Evolutionary conservation across 352 stramenopile genomes (phyloP), one percentile per base, ranked within the genome.

Genomic region (Aphanomyces invadans): DNA sequence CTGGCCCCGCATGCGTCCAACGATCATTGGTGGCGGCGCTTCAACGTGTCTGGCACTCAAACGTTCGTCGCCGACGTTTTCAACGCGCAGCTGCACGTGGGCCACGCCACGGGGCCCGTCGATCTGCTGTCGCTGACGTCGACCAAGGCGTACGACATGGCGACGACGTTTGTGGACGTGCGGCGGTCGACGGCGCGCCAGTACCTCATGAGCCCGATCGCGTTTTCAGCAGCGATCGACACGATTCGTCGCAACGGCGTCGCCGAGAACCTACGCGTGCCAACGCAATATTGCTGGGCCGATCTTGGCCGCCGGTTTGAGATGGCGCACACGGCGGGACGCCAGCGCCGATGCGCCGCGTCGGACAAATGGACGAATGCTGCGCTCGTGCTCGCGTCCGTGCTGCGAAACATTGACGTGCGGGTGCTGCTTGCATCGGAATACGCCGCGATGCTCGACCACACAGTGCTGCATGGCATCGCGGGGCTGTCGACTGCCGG

Each of bases 21-120:
- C 42, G 55, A 63, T 26, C 25, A 44, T 2, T 63, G 21, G 55
- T 63, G 55, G 55, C 2, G 9, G 15, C 23, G 42, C 29, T 48
- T 63, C 28, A 51, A 23, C 9, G 33, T 26, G 5, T n/a, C 36
- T 11, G 55, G 31, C 1, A 1, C 31, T 1, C 36, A 52, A 15
- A 52, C 55, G 17, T 63, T 63, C n/a, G 29, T 63, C 26, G 55
- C 21, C 9, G 55, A 63, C 25, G 2, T 63, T 1, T 63, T 52
- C 38, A 45, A 45, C 38, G 38, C 38, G 9, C 9, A 45, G 17
- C 9, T 45, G n/a, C 9, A 17, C 17, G 38, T 17, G 9, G 9
- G 38, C 38, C 9, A 9, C n/a, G n/a, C n/a, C n/a, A n/a, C n/a
- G n/a, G n/a, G n/a, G n/a, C n/a, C n/a, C 38, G 9, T 17, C 38